phyloP scores from a whole-genome alignment of 2,329 filamentous ascomycete genomes.

The Fusarium pseudograminearum region DNA sequence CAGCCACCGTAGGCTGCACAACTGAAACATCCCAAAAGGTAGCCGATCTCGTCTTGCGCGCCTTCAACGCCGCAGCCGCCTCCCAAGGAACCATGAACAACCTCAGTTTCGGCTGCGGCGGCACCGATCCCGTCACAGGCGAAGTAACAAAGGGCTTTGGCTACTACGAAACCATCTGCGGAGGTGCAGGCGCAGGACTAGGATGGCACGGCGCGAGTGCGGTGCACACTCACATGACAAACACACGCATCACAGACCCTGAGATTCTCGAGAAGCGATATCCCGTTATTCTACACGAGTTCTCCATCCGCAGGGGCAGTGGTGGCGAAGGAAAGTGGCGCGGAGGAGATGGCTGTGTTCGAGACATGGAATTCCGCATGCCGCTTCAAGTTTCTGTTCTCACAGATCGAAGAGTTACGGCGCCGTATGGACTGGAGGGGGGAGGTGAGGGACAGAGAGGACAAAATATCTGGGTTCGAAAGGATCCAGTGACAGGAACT shows the following conservation, averaged over 20 bases:
- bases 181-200: constrained; percentile 50
- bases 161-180: constrained; percentile 54
- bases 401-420: constrained; percentile 79
- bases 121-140: constrained; percentile 44
- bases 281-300: constrained; percentile 50
- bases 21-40: constrained; percentile 53
- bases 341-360: constrained; percentile 81
- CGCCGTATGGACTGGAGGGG: constrained; percentile 80
- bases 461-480: constrained; percentile 74
- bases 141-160: constrained; percentile 50
- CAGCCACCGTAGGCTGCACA: constrained; percentile 51
- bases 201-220: constrained; percentile 49
- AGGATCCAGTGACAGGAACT: constrained; percentile 47
- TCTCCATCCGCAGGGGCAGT: constrained; percentile 47
- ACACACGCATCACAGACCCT: constrained; percentile 54
- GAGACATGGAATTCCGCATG: constrained; percentile 85
- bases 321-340: constrained; percentile 73
- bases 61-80: constrained; percentile 79
- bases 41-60: constrained; percentile 77
- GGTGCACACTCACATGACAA: constrained; percentile 55
- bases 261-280: constrained; percentile 54
- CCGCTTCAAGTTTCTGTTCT: constrained; percentile 83
- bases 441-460: constrained; percentile 77
- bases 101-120: constrained; percentile 80
- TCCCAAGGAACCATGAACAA: constrained; percentile 86